phyloP scores from a whole-genome alignment of 1,284 basidiomycete genomes.

The Boletus mariae region DNA sequence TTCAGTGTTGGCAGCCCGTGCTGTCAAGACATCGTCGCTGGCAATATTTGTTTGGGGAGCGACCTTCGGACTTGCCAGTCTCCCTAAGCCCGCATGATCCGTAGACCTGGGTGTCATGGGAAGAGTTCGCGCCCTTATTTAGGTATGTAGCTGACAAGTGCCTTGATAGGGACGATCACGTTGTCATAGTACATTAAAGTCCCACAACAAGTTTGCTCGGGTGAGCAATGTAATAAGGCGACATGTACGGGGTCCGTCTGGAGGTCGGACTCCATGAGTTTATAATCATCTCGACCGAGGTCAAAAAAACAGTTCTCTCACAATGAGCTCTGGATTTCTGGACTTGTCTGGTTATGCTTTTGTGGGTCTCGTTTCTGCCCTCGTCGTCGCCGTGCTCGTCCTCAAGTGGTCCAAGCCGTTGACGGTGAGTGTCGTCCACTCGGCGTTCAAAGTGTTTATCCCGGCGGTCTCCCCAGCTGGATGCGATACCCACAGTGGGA shows the following conservation, averaged over 20 bases:
- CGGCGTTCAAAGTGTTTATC: too few relatives aligned
- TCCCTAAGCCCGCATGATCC: neutral
- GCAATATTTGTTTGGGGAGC: too few relatives aligned
- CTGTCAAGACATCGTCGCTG: too few relatives aligned
- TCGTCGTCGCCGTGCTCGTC: neutral
- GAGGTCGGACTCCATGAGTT: neutral
- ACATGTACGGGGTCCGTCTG: neutral
- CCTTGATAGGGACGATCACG: too few relatives aligned
- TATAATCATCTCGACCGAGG: neutral
- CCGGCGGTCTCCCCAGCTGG: neutral
- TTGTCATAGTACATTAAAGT: too few relatives aligned
- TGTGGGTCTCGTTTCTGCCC: neutral
- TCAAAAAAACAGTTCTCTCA: neutral
- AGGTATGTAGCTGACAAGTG: too few relatives aligned
- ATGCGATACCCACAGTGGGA: constrained; percentile 24
- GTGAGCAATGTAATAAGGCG: too few relatives aligned
- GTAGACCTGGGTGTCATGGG: too few relatives aligned
- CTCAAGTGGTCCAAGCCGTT: neutral
- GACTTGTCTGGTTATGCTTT: neutral
- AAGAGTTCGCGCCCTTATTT: too few relatives aligned
- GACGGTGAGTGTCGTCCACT: neutral
- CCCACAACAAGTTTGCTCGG: too few relatives aligned
- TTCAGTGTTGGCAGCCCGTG: too few relatives aligned
- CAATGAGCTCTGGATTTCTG: neutral
- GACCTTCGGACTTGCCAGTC: neutral